Evolutionary conservation across 2,329 filamentous ascomycete species (phyloP), one percentile per base, ranked within the genome.

Genomic region (Scytalidium lignicola): DNA sequence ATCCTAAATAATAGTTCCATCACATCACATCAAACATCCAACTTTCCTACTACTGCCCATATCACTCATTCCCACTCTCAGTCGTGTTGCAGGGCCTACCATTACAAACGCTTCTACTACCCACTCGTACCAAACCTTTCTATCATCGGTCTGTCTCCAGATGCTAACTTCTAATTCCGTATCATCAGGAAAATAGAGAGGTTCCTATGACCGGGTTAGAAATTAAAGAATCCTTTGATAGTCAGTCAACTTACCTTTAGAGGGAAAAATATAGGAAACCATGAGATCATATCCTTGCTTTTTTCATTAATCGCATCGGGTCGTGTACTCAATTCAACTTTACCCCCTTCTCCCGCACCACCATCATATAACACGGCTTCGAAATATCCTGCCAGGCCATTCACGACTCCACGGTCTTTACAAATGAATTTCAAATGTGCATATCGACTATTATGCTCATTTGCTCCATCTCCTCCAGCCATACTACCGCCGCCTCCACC

Each of bases 71-170:
- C 75, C 84, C 17, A 90, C 71, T 68, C 85, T 85, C 67, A 88
- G 74, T 48, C 84, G 73, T 56, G 74, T 72, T 37, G 75, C 73
- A n/a, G 76, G 76, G 1, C 78, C 78, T 44, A 80, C 69, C 73
- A 79, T 84, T 18, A 76, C 78, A 67, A 85, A 96, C 10, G 87
- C 88, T 67, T 97, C 93, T 2, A 96, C 85, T 52, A 93, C 76
- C 93, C 93, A 99, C 67, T 99, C 93, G 67, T 99, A 99, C 95
- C 93, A 99, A 7, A 99, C 93, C 67, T 88, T 95, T 32, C 86
- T 82, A 65, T 96, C 90, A 63, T 99, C 92, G 1, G 93, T 97
- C 69, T 95, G 88, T 45, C 93, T 81, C 88, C 90, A 96, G 83
- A 99, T 96, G 65, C 84, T 93, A 32, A 96, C 83, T 58, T 95